Percentiles rank a stretch among this genome's conserved stretches.
Conservation (phyloP, 139 green algal genomes). For the Coelastrella sp. region DNA sequence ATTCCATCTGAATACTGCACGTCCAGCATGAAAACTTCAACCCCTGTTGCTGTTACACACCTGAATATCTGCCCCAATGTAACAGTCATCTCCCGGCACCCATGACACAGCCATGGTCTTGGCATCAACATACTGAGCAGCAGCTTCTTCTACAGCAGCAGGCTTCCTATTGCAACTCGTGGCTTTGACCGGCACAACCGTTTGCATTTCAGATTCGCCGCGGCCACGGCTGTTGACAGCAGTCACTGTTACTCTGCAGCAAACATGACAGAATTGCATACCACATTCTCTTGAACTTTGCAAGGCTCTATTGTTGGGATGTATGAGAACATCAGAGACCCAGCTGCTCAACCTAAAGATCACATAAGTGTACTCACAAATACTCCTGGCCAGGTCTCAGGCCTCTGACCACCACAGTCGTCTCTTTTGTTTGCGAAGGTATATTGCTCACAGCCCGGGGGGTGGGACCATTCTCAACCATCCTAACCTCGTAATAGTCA, state of each 20-base stretch:
- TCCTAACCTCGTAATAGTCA: not conserved
- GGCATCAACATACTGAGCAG: not conserved
- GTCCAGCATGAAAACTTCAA: too few species aligned
- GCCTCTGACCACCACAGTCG: not conserved
- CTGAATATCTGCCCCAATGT: not conserved
- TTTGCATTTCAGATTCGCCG: not conserved
- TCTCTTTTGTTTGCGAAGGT: not conserved
- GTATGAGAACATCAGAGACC: too few species aligned
- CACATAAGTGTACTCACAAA: not conserved
- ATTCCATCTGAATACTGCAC: too few species aligned
- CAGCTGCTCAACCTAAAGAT: too few species aligned
- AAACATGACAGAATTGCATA: too few species aligned
- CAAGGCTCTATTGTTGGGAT: too few species aligned
- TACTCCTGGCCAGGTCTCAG: not conserved
- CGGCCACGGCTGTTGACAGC: not conserved
- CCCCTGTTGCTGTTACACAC: too few species aligned
- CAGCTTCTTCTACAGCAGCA: not conserved
- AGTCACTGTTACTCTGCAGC: not conserved
- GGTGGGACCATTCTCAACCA: constrained; percentile 6
- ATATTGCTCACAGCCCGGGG: not conserved
- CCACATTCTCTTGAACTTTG: too few species aligned
- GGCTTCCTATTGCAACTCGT: not conserved
- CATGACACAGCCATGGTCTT: not conserved
- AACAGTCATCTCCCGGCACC: not conserved
- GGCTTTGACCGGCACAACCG: not conserved